Base-by-base conservation (phyloP, 768 basidiomycete genomes). In the Pleurotus pulmonarius region DNA sequence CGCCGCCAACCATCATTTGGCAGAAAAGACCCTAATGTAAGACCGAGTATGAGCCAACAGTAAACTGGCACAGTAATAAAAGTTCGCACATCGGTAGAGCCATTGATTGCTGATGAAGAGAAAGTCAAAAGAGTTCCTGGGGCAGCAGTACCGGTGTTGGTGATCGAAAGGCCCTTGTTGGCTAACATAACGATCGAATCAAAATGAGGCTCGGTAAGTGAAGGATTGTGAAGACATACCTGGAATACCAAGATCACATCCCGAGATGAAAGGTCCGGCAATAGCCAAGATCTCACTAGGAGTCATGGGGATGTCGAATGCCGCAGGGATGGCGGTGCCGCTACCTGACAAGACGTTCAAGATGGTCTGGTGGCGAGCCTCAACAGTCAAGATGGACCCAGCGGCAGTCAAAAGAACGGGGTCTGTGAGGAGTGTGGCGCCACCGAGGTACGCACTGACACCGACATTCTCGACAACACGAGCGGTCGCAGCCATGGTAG, bases 301-400 rank as follows among this genome's bases (percentile, higher is more conserved):
- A 11, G 72, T 73, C n/a, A 94, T 73, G 5, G 84, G 75, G 22
- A 92, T 73, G 66, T 94, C 92, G 65, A 92, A 93, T 1, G 87
- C 75, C 44, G 78, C 68, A 4, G 90, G 85, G 55, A 89, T 82
- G 15, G 84, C 75, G 3, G 76, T 77, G 13, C 81, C 85, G 58
- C 69, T 71, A 13, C 79, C 77, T 44, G 79, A 79, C 53, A 94
- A 62, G 59, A 91, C 63, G 73, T 93, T 92, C 51, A 92, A 78
- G 43, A 93, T 69, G 1, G 87, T 85, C 67, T 88, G 85, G 63
- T 94, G 92, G 46, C 92, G 86, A n/a, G 90, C 86, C 65, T 94
- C 92, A 46, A 90, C 77, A 25, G 90, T 86, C 68, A 89, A 63
- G 65, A 92, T 92, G 22, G 85, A 83, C 6, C 77, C 87, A 40